Conservation (phyloP, 805 yeast genomes). For the Cyberlindnera lachancei region DNA sequence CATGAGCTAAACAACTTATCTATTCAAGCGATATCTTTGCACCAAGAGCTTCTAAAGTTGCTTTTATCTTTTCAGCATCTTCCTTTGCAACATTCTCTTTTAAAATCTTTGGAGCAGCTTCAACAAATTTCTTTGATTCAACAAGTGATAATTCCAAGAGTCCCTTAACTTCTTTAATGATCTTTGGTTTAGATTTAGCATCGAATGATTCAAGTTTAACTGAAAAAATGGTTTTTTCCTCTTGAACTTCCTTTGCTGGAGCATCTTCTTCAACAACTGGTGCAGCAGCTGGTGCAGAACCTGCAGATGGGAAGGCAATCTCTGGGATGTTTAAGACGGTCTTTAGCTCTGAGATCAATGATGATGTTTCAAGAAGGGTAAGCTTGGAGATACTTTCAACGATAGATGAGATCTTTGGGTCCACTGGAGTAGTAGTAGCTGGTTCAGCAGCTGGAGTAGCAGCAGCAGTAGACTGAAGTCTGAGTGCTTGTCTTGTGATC, state of each 20-base stretch:
- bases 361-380: slow-evolving; percentile 90
- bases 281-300: slow-evolving; percentile 52
- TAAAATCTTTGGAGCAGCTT: slow-evolving; percentile 91
- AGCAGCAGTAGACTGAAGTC: slow-evolving; percentile 32
- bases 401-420: slow-evolving; percentile 79
- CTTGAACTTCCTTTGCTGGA: slow-evolving; percentile 66
- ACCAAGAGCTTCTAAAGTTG: slow-evolving; percentile 88
- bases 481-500: slow-evolving; percentile 2
- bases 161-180: slow-evolving; percentile 93
- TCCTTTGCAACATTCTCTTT: slow-evolving; percentile 96
- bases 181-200: slow-evolving; percentile 92
- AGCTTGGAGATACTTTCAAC: slow-evolving; percentile 88
- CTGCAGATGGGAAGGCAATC: slow-evolving; percentile 75
- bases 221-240: slow-evolving; percentile 89
- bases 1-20: no score
- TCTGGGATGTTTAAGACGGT: slow-evolving; percentile 88
- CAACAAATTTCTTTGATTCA: slow-evolving; percentile 96
- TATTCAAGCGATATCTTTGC: slow-evolving; percentile 89
- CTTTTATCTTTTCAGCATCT: slow-evolving; percentile 95
- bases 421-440: slow-evolving; percentile 44
- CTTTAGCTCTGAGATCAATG: slow-evolving; percentile 72
- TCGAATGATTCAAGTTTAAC: slow-evolving; percentile 91
- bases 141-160: slow-evolving; percentile 88
- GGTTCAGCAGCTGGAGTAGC: slow-evolving; percentile 35
- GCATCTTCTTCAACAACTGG: slow-evolving; percentile 68